Evolutionary conservation across 345 rosid genomes (phyloP), one percentile per base, ranked within the genome.

Genomic region (Streptanthus diversifolius): DNA sequence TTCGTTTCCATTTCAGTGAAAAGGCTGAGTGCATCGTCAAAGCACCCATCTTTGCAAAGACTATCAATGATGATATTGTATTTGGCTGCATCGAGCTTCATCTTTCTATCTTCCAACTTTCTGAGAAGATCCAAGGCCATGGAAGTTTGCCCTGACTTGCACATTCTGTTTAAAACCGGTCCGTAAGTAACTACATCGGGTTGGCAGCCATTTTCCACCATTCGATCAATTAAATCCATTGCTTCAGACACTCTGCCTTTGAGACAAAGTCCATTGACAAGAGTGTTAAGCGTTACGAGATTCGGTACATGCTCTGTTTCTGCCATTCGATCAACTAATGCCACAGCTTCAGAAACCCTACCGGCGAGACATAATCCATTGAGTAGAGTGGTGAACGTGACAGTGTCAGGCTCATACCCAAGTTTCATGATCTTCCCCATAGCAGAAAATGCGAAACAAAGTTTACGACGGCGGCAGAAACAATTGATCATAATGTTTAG

Each of bases 21-120:
- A 40, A 60, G 48, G 7, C 8, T 60, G 18, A 39, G 48, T 41
- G 66, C 49, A 39, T 22, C 14, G 29, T 60, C 49, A 0, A 39
- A 0, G 11, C 13, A 14, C 21, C 49, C 33, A 4, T 60, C 49
- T 60, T 39, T 60, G 35, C 66, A 60, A 4, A 60, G 35, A 22
- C 66, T 4, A 60, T 73, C 71, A 0, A 78, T 72, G 14, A 81
- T 30, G 0, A 63, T 62, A 21, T 13, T 81, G 37, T 68, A 80
- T 2, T 0, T 53, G 9, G 30, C 54, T 22, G 10, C 74, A 45
- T 44, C 18, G 12, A 58, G 63, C 14, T 72, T 66, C 12, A 63
- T 18, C 14, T 66, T 52, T 7, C 24, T 27, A 63, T 53, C 59
- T 43, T 44, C 80, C 66, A 76, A 18, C 4, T 58, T 45, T 25